Evolutionary conservation across 2,329 filamentous ascomycete species (phyloP).

Genomic region (Beauveria asiatica): DNA sequence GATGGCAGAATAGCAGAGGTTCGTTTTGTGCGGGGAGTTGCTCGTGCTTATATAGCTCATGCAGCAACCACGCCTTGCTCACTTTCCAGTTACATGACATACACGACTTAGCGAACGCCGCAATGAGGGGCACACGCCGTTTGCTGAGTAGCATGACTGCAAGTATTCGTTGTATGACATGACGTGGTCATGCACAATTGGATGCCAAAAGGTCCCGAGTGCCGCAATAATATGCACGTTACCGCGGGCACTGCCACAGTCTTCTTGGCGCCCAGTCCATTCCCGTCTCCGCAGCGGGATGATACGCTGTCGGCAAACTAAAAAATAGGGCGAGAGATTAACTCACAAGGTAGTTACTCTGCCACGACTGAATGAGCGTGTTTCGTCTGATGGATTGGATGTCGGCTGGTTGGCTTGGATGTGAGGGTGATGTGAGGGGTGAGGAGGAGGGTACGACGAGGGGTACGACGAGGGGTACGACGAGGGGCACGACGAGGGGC

Average conservation of each 20-base stretch:
- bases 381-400: background rate
- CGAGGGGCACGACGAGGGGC: background rate
- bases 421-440: background rate
- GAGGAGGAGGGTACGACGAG: too few species aligned
- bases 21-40: background rate
- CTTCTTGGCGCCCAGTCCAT: background rate
- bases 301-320: background rate
- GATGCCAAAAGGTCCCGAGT: background rate
- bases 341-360: background rate
- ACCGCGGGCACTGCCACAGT: constrained; percentile 1
- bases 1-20: background rate
- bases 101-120: background rate
- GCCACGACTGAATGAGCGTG: background rate
- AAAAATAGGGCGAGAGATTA: background rate
- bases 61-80: background rate
- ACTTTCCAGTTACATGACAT: background rate
- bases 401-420: background rate
- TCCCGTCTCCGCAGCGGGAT: background rate
- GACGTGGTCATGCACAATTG: constrained; percentile 2
- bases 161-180: background rate
- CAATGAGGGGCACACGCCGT: background rate
- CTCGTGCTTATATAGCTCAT: background rate
- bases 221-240: constrained; percentile 4
- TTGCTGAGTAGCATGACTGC: background rate
- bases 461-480: too few species aligned